phyloP scores from a whole-genome alignment of 768 basidiomycete genomes.

The Lenzites betulinus region DNA sequence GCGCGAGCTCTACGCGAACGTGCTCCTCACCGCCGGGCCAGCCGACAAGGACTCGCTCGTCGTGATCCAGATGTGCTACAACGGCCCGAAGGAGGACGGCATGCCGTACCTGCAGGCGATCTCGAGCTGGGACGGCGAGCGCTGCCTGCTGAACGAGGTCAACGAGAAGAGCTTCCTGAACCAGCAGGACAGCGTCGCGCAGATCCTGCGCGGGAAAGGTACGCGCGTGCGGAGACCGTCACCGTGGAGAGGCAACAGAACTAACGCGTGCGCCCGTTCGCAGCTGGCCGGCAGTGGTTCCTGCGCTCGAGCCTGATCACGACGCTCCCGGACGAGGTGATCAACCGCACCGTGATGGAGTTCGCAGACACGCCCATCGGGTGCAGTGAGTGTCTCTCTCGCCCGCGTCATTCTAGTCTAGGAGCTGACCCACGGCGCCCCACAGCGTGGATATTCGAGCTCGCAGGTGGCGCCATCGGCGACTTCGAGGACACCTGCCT shows the following conservation, averaged over 20 bases:
- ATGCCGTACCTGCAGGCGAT: slow-evolving; percentile 82
- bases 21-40: slow-evolving; percentile 89
- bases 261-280: not conserved
- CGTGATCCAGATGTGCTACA: slow-evolving; percentile 90
- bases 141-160: slow-evolving; percentile 86
- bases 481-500: slow-evolving; percentile 76
- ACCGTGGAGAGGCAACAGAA: not conserved
- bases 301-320: slow-evolving; percentile 83
- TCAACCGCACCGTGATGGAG: slow-evolving; percentile 78
- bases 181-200: slow-evolving; percentile 91
- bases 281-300: slow-evolving; percentile 83
- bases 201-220: slow-evolving; percentile 86
- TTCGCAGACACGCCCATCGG: slow-evolving; percentile 87
- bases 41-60: slow-evolving; percentile 81
- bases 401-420: not conserved
- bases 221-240: slow-evolving; percentile 19
- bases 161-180: slow-evolving; percentile 86
- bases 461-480: slow-evolving; percentile 76
- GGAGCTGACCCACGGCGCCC: not conserved
- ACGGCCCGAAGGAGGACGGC: slow-evolving; percentile 73
- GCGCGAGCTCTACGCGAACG: slow-evolving; percentile 85
- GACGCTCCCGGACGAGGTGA: slow-evolving; percentile 84
- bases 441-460: slow-evolving; percentile 89
- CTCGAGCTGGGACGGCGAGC: slow-evolving; percentile 86
- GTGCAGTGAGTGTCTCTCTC: slow-evolving; percentile 66